Conservation (phyloP, 2,329 filamentous ascomycete genomes). For the Ceratocystis cubensis region DNA sequence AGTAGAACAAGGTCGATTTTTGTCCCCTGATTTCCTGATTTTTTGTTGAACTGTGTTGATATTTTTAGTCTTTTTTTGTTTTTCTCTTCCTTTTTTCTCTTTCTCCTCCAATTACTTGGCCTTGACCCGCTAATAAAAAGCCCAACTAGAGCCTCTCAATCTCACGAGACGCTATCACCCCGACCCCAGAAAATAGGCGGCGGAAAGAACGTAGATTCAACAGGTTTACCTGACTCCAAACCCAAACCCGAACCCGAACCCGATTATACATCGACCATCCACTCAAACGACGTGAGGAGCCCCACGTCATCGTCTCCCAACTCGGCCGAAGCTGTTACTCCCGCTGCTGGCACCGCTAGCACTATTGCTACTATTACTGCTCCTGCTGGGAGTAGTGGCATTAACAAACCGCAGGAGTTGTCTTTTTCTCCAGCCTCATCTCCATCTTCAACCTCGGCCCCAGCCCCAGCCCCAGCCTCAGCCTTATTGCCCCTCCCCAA, state of each 20-base stretch:
- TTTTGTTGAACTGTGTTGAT: not conserved
- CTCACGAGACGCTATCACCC: not conserved
- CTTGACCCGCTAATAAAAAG: not conserved
- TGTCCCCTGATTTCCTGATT: not conserved
- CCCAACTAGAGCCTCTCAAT: not conserved
- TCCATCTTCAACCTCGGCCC: not conserved
- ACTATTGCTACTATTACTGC: not conserved
- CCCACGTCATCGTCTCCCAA: constrained; percentile 15
- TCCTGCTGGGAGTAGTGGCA: not conserved
- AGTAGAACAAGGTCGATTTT: not conserved
- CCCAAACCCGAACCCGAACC: not conserved
- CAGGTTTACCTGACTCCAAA: not conserved
- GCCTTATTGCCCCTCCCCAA: not conserved
- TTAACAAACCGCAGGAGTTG: not conserved
- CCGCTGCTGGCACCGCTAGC: not conserved
- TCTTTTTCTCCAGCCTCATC: not conserved
- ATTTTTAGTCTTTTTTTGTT: not conserved
- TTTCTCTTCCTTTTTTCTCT: not conserved
- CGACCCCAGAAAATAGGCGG: not conserved
- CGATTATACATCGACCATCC: not conserved
- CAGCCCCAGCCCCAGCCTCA: not conserved
- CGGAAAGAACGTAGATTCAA: not conserved
- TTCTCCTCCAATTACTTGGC: not conserved
- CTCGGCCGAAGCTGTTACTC: constrained; percentile 12
- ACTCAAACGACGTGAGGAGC: not conserved